Evolutionary conservation across 495 filamentous ascomycete species (phyloP).

Genomic region (Daldinia vernicosa): DNA sequence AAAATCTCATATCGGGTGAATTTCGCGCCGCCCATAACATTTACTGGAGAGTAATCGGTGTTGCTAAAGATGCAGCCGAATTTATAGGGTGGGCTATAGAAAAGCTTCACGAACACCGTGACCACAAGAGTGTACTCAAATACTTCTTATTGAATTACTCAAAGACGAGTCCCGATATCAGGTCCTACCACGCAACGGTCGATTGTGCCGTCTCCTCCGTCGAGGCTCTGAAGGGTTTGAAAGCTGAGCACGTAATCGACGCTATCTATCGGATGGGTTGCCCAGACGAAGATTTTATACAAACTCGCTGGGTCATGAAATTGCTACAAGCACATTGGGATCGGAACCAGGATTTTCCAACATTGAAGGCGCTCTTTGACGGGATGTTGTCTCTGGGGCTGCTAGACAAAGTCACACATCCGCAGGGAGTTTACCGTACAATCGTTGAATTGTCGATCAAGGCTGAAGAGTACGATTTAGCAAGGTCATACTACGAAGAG

Average conservation of each 20-base stretch:
- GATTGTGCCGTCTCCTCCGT: constrained; percentile 45
- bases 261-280: constrained; percentile 33
- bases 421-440: constrained; percentile 46
- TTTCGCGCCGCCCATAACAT: constrained; percentile 38
- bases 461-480: constrained; percentile 44
- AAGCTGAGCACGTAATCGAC: constrained; percentile 40
- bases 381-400: constrained; percentile 26
- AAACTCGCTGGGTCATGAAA: constrained; percentile 47
- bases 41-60: constrained; percentile 44
- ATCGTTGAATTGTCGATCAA: constrained; percentile 54
- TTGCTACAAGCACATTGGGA: constrained; percentile 48
- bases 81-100: constrained; percentile 45
- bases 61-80: constrained; percentile 14
- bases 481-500: constrained; percentile 41
- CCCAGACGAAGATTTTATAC: constrained; percentile 26
- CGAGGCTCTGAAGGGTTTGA: constrained; percentile 37
- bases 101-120: constrained; percentile 37
- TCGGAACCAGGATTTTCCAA: constrained; percentile 35
- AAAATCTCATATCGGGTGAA: constrained; percentile 33
- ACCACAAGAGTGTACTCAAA: constrained; percentile 47
- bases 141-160: constrained; percentile 47
- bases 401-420: constrained; percentile 32
- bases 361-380: constrained; percentile 45
- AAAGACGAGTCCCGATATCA: constrained; percentile 34
- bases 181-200: constrained; percentile 35